Percentiles rank a stretch among this genome's conserved stretches.
These are phyloP conservation scores for Erysiphe pulchra DNA, from an alignment of 2,329 filamentous ascomycete genomes.

Conservation along the genomic window DNA sequence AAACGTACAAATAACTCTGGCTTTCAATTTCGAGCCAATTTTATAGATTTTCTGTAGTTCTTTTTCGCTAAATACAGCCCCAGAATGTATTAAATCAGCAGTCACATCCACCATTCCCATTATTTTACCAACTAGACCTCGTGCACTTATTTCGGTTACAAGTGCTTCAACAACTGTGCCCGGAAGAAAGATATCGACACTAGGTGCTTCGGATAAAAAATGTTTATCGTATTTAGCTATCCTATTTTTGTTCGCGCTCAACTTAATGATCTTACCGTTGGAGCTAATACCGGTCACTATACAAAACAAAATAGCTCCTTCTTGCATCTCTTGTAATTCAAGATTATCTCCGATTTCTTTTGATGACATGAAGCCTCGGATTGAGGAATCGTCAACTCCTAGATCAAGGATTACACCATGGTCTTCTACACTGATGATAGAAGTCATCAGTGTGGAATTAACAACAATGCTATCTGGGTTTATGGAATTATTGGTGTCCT, in stretches of 20 bases:
- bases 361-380: conserved; percentile 65
- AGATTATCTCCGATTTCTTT: conserved; percentile 49
- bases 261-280: conserved; percentile 63
- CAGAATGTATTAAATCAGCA: conserved; percentile 74
- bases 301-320: conserved; percentile 67
- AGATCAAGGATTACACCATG: conserved; percentile 88
- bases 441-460: conserved; percentile 63
- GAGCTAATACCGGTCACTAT: conserved; percentile 49
- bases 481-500: conserved; percentile 52
- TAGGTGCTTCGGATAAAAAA: conserved; percentile 50
- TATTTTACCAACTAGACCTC: conserved; percentile 68
- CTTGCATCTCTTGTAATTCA: conserved; percentile 42
- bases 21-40: conserved; percentile 60
- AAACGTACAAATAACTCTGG: conserved; percentile 69
- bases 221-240: conserved; percentile 40
- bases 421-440: conserved; percentile 79
- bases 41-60: conserved; percentile 60
- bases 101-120: conserved; percentile 81
- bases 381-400: conserved; percentile 38
- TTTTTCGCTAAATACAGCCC: conserved; percentile 38
- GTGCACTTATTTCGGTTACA: conserved; percentile 45
- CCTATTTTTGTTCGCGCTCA: conserved; percentile 49
- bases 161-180: conserved; percentile 76
- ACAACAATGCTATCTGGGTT: conserved; percentile 44
- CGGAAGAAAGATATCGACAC: conserved; percentile 71